Conservation (phyloP, 495 filamentous ascomycete species). For the Xylaria bambusicola region DNA sequence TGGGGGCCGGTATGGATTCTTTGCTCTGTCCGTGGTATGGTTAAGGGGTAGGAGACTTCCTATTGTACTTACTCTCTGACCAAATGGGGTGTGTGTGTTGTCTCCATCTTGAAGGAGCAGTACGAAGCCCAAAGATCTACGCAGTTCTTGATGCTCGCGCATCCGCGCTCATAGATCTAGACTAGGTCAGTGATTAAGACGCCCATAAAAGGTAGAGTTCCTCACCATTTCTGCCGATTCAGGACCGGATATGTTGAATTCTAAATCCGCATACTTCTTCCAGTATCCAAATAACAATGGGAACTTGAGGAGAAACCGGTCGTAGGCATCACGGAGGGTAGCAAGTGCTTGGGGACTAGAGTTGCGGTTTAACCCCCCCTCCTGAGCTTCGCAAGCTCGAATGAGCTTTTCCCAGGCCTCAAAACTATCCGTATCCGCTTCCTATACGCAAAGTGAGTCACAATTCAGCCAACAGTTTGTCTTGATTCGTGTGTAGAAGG, state of each 20-base stretch:
- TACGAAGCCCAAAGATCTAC: slow-evolving; percentile 98
- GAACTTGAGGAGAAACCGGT: slow-evolving; percentile 92
- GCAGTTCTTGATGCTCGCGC: slow-evolving; percentile 88
- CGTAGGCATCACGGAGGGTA: slow-evolving; percentile 79
- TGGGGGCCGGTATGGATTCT: slow-evolving; percentile 36
- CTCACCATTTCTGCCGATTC: slow-evolving; percentile 97
- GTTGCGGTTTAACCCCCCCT: slow-evolving; percentile 94
- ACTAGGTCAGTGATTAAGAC: slow-evolving; percentile 1
- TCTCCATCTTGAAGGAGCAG: slow-evolving; percentile 96
- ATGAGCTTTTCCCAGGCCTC: slow-evolving; percentile 95
- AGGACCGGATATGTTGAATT: slow-evolving; percentile 94
- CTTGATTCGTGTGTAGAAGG: slow-evolving; percentile 9
- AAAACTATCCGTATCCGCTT: slow-evolving; percentile 85
- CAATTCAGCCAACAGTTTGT: background rate
- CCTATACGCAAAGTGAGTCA: slow-evolving; percentile 35
- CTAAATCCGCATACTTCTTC: slow-evolving; percentile 98
- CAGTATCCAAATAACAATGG: slow-evolving; percentile 97
- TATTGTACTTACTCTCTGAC: slow-evolving; percentile 98
- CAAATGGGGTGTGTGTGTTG: slow-evolving; percentile 87
- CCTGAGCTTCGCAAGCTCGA: slow-evolving; percentile 75
- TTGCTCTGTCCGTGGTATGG: slow-evolving; percentile 38
- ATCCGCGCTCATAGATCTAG: slow-evolving; percentile 91
- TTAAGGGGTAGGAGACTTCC: slow-evolving; percentile 74
- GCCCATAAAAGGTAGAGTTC: background rate
- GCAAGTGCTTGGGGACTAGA: slow-evolving; percentile 93